Evolutionary conservation across 2,329 filamentous ascomycete species (phyloP), one percentile per base, ranked within the genome.

Genomic region (Aspergillus ochraceus): DNA sequence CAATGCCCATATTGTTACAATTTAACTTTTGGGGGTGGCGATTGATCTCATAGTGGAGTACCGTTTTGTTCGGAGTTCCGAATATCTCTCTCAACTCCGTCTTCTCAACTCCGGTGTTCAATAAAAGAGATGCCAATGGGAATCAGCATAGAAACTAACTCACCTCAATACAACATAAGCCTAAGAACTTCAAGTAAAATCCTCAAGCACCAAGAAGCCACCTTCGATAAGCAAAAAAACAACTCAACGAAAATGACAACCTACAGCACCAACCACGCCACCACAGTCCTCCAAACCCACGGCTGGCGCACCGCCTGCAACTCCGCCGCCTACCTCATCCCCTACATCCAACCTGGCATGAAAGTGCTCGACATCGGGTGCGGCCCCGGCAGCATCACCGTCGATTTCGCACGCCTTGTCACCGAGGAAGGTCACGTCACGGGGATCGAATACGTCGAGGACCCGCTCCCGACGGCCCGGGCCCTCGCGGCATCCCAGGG

Each of bases 281-380:
- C 66, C 49, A 67, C 71, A 17, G 74, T 77, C n/a, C 65, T 78
- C 6, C 63, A 68, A 54, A 75, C 73, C 10, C 74, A 77, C 63
- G 60, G 62, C 52, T 73, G 71, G 70, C 73, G 75, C 63, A 76
- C 72, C 6, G 71, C 68, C 20, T 39, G 61, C 51, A 76, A 77
- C 61, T 76, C 73, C 14, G 72, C 74, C 17, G 63, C 79, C 61
- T 80, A 77, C 61, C 69, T 80, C 4, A 64, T 80, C 29, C 73
- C 72, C 9, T 66, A 75, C 52, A 68, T 80, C 22, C 67, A 69
- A 19, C 70, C 73, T 17, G 59, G 65, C 54, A 72, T 74, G 68
- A 68, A 61, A 22, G 71, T 81, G 57, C 74, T 80, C n/a, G 79
- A 81, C 59, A 71, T 81, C 6, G 79, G 79, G 29, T 80, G 78